phyloP scores from a whole-genome alignment of 352 stramenopile genomes.

The Globisporangium apiculatum region DNA sequence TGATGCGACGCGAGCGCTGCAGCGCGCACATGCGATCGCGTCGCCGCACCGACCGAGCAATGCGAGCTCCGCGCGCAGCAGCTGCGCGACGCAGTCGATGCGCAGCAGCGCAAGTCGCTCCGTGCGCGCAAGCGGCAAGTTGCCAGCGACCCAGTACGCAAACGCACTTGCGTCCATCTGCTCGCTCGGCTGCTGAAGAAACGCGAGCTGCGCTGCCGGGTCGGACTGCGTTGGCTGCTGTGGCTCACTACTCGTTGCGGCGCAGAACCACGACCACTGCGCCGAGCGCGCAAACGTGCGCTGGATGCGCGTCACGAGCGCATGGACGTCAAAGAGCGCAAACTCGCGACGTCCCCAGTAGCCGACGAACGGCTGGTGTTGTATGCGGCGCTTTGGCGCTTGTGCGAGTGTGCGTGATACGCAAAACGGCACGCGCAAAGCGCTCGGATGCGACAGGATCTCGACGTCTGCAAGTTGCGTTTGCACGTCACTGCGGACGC shows the following conservation, averaged over 20 bases:
- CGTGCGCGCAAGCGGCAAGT: slow-evolving; percentile 52
- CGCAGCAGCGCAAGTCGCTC: slow-evolving; percentile 52
- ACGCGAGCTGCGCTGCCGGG: slow-evolving; percentile 23
- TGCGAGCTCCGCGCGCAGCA: slow-evolving; percentile 49
- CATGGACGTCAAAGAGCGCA: slow-evolving; percentile 45
- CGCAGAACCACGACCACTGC: slow-evolving; percentile 66
- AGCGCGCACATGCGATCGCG: slow-evolving; percentile 59
- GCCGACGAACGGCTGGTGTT: slow-evolving; percentile 25
- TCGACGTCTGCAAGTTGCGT: slow-evolving; percentile 33
- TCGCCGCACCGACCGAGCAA: slow-evolving; percentile 55
- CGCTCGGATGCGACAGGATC: slow-evolving; percentile 47
- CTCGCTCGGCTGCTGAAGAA: slow-evolving; percentile 29
- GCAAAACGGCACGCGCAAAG: slow-evolving; percentile 33
- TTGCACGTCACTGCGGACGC: slow-evolving; percentile 23
- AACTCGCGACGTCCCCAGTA: slow-evolving; percentile 48
- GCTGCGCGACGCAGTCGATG: slow-evolving; percentile 49
- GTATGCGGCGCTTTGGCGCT: slow-evolving; percentile 7
- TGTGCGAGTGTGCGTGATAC: background rate
- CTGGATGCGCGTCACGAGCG: slow-evolving; percentile 61
- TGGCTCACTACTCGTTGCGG: background rate
- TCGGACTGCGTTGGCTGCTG: slow-evolving; percentile 8
- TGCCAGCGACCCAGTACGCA: slow-evolving; percentile 71
- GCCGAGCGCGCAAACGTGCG: slow-evolving; percentile 59
- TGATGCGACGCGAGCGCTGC: slow-evolving; percentile 48
- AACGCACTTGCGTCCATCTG: slow-evolving; percentile 56